Base-by-base conservation (phyloP, 192 early-diverging fungal species). In the Diversispora eburnea region DNA sequence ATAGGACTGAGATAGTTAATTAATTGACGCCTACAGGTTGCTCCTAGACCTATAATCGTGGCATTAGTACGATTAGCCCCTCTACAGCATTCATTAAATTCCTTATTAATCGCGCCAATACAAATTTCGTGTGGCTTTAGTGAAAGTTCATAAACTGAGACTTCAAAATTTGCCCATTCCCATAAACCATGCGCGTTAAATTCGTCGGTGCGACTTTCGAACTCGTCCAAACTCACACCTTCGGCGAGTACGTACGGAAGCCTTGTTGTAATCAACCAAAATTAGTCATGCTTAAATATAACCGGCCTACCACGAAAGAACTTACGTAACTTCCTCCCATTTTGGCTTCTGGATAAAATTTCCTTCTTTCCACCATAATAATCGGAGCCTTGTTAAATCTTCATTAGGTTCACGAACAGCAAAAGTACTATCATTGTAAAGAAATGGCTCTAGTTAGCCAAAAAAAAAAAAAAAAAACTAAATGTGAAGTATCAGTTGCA, bases 1-100 rank as follows among this genome's bases (percentile, higher is more conserved):
- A 62, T 70, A 57, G 52, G 52, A 56, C 68, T 70, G 68, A 69
- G 22, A 33, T 43, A 57, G 42, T 70, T 57, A 70, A n/a, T 70
- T 43, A 43, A 57, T 70, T 70, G 33, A 70, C 56, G 6, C 12
- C 42, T 57, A 70, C 68, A 51, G 20, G 19, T 57, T 57, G 52
- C 25, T 12, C 55, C 49, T 15, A n/a, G 13, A 33, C n/a, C 42
- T 0, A 43, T 55, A 4, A 69, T 69, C 0, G 22, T 55, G 25
- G 67, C 47, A 69, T 70, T 33, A 42, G 68, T 70, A 8, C 3
- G 0, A 12, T 57, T 1, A 4, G 42, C 68, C 2, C 0, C 15
- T 3, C 19, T 56, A n/a, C 68, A 70, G 25, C 54, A 0, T 4
- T n/a, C 0, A 56, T 4, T 57, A 43, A 66, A 10, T 42, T 7